These are phyloP conservation scores for Crithidia brevicula DNA, from an alignment of 208 protist genomes.

Conservation along the genomic window DNA sequence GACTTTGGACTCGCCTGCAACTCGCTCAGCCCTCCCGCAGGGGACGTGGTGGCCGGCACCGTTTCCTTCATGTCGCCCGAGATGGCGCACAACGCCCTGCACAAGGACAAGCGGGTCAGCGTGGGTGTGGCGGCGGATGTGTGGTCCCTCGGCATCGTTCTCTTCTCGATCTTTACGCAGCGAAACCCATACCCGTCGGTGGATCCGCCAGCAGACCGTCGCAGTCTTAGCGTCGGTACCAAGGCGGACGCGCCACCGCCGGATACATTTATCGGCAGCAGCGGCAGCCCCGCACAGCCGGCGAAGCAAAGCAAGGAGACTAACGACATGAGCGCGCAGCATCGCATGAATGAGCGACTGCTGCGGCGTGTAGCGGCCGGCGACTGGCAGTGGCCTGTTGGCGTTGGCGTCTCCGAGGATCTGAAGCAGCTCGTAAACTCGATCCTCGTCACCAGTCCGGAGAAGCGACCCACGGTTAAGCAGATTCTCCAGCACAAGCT, in stretches of 20 bases:
- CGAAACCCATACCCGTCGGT: conserved; percentile 72
- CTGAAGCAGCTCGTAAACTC: conserved; percentile 71
- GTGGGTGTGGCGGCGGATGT: conserved; percentile 85
- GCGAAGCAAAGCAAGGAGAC: neutral
- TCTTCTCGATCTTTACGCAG: conserved; percentile 91
- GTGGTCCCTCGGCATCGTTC: conserved; percentile 90
- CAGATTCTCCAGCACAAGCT: conserved; percentile 64
- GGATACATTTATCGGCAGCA: neutral
- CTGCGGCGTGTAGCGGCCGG: conserved; percentile 73
- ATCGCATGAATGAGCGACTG: conserved; percentile 58
- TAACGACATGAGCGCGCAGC: conserved; percentile 22
- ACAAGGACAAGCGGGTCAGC: conserved; percentile 76
- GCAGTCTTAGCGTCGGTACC: no score
- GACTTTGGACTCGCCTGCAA: conserved; percentile 90
- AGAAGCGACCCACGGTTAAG: conserved; percentile 64
- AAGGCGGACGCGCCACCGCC: conserved; percentile 6
- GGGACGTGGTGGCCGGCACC: conserved; percentile 90
- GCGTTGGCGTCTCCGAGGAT: conserved; percentile 57
- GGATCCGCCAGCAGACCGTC: no score
- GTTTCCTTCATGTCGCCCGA: conserved; percentile 94
- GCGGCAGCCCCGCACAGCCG: no score
- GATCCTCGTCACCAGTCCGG: conserved; percentile 61
- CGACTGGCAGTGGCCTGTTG: conserved; percentile 80
- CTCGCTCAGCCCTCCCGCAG: conserved; percentile 69
- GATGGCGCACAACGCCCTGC: conserved; percentile 92